Percentiles rank a stretch among this genome's conserved stretches.
phyloP scores from a whole-genome alignment of 2,329 filamentous ascomycete species.

The Scedosporium aurantiacum region DNA sequence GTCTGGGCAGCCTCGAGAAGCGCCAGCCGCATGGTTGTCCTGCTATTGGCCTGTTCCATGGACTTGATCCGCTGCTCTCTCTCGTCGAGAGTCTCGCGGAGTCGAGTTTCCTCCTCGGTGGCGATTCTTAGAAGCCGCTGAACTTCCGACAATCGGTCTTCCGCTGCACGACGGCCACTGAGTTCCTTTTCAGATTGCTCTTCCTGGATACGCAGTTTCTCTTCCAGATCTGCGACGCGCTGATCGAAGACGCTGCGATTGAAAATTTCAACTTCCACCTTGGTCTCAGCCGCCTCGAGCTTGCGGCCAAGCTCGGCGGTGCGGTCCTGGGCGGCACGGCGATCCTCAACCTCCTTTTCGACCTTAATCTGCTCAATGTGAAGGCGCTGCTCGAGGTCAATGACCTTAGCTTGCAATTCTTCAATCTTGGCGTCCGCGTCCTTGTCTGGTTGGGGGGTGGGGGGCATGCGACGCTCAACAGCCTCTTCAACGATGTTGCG shows the following conservation, averaged over 20 bases:
- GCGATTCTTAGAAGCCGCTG: conserved; percentile 58
- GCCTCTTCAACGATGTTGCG: conserved; percentile 53
- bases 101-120: conserved; percentile 60
- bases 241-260: conserved; percentile 47
- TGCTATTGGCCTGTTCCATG: conserved; percentile 43
- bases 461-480: conserved; percentile 45
- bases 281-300: conserved; percentile 45
- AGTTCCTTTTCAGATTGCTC: conserved; percentile 54
- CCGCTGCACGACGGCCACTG: conserved; percentile 50
- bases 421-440: conserved; percentile 41
- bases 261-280: conserved; percentile 49
- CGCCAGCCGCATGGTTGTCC: conserved; percentile 50
- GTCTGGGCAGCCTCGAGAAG: conserved; percentile 57
- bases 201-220: conserved; percentile 53
- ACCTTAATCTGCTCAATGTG: conserved; percentile 34
- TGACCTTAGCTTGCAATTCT: conserved; percentile 48
- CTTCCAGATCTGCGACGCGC: conserved; percentile 59
- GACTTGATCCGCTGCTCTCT: conserved; percentile 55
- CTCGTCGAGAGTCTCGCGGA: conserved; percentile 57
- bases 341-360: conserved; percentile 36
- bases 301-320: conserved; percentile 42
- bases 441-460: conserved; percentile 37
- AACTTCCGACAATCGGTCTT: conserved; percentile 63
- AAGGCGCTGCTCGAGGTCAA: conserved; percentile 48
- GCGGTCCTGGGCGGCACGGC: conserved; percentile 41